These are phyloP conservation scores for Sclerotinia trifoliorum DNA, from an alignment of 2,329 filamentous ascomycete species.

Conservation along the genomic window DNA sequence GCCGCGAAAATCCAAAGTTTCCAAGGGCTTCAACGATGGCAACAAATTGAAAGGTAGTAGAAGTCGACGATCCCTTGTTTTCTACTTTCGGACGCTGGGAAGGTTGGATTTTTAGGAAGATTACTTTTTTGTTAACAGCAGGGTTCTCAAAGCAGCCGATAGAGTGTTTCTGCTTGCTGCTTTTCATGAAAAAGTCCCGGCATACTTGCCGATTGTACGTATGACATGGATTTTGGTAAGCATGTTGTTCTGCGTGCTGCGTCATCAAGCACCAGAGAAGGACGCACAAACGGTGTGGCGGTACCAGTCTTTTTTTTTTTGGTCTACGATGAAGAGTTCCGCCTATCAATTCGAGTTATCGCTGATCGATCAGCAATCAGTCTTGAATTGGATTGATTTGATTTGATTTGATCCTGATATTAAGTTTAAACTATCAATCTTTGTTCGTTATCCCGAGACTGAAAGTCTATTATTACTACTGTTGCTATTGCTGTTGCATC, in stretches of 20 bases:
- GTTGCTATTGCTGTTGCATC: background rate
- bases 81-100: background rate
- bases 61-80: constrained; percentile 11
- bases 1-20: constrained; percentile 3
- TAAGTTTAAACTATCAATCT: background rate
- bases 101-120: background rate
- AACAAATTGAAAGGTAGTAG: background rate
- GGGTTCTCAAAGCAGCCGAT: constrained; percentile 10
- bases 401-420: background rate
- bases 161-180: constrained; percentile 20
- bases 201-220: constrained; percentile 19
- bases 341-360: constrained; percentile 4
- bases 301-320: background rate
- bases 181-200: constrained; percentile 16
- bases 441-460: background rate
- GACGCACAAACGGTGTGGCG: constrained; percentile 23
- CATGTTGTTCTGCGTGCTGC: constrained; percentile 21
- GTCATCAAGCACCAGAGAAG: constrained; percentile 14
- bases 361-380: background rate
- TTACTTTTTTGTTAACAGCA: background rate
- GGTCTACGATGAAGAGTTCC: background rate
- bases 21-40: background rate
- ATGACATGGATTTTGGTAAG: constrained; percentile 15
- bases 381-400: background rate
- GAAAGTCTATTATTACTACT: background rate